phyloP scores from a whole-genome alignment of 202 grass and related monocot genomes.

The Sporobolus alterniflorus region DNA sequence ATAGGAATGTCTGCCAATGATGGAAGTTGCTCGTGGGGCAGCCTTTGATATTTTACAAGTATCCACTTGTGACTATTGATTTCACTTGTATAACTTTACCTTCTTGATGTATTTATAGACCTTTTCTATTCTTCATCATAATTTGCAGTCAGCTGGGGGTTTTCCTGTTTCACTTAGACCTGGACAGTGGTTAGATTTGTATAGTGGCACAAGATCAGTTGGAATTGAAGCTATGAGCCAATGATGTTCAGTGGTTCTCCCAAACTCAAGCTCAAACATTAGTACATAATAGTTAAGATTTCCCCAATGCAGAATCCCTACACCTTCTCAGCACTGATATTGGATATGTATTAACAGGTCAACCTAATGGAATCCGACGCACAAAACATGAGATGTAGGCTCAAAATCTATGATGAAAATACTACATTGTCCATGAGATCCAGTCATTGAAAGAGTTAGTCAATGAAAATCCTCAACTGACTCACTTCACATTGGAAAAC shows the following conservation, averaged over 20 bases:
- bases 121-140: constrained; percentile 24
- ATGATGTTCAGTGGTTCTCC: constrained; percentile 87
- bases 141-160: constrained; percentile 83
- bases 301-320: not conserved
- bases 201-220: constrained; percentile 95
- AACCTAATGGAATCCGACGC: constrained; percentile 74
- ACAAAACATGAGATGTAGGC: constrained; percentile 46
- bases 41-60: constrained; percentile 96
- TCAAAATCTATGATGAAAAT: constrained; percentile 75
- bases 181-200: constrained; percentile 93
- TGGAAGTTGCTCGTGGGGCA: constrained; percentile 94
- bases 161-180: constrained; percentile 90
- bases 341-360: constrained; percentile 50
- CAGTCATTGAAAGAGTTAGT: constrained; percentile 61
- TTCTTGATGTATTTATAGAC: constrained; percentile 2
- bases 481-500: constrained; percentile 89
- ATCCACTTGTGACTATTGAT: constrained; percentile 29
- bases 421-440: constrained; percentile 62
- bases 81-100: not conserved
- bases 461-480: constrained; percentile 69
- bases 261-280: constrained; percentile 7
- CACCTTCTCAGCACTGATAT: not conserved
- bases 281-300: constrained; percentile 5
- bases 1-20: constrained; percentile 97
- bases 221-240: constrained; percentile 99